Conservation (phyloP, 1,284 basidiomycete genomes). For the Ceratobasidium sp. region DNA sequence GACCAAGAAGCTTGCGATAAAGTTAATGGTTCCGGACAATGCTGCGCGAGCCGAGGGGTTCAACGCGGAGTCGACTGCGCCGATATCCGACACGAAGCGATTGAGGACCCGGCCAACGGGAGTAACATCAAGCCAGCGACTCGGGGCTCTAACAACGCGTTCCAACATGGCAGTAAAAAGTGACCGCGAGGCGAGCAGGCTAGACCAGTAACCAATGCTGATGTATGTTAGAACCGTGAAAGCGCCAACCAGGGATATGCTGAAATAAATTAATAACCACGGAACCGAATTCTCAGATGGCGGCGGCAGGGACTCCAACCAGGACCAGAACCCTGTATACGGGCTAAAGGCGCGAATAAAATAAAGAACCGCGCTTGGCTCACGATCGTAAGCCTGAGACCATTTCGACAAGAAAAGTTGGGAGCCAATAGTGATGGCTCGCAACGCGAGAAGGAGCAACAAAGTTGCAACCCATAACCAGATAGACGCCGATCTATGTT, state of each 20-base stretch:
- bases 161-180: constrained; percentile 69
- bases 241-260: constrained; percentile 70
- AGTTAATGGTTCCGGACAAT: constrained; percentile 70
- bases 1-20: constrained; percentile 73
- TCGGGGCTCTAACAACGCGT: constrained; percentile 70
- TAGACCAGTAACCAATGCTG: constrained; percentile 74
- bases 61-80: constrained; percentile 74
- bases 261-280: constrained; percentile 75
- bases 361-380: constrained; percentile 47
- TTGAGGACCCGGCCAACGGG: constrained; percentile 82
- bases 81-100: constrained; percentile 85
- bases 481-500: constrained; percentile 63
- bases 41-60: constrained; percentile 70
- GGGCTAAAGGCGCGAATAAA: constrained; percentile 54
- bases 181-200: constrained; percentile 72
- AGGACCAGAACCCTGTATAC: constrained; percentile 54
- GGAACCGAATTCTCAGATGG: constrained; percentile 71
- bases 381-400: constrained; percentile 71
- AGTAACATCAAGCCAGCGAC: constrained; percentile 77
- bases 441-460: constrained; percentile 68
- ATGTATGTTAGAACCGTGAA: constrained; percentile 69
- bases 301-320: constrained; percentile 66
- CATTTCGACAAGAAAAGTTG: constrained; percentile 74
- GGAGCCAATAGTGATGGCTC: constrained; percentile 66
- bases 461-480: constrained; percentile 67